phyloP scores from a whole-genome alignment of 768 basidiomycete genomes.

The Cubamyces lactineus region DNA sequence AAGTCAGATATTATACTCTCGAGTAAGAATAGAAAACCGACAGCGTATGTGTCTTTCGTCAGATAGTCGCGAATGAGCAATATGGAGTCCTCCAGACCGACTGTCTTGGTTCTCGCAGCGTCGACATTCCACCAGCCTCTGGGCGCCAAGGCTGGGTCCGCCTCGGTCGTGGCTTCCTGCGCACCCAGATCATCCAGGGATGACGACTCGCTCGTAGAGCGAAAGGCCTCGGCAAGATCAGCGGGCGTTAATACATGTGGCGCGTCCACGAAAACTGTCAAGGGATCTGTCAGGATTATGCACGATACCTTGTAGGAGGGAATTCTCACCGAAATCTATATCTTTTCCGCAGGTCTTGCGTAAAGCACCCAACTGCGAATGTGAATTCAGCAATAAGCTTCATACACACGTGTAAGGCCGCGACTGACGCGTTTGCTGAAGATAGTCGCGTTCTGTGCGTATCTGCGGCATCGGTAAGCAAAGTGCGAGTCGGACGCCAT shows the following conservation, averaged over 20 bases:
- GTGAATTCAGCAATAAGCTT: background rate
- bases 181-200: conserved; percentile 44
- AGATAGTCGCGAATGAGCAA: conserved; percentile 58
- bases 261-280: conserved; percentile 72
- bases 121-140: conserved; percentile 76
- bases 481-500: background rate
- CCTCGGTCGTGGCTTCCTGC: conserved; percentile 37
- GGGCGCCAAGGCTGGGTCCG: conserved; percentile 58
- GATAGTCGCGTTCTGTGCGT: conserved; percentile 69
- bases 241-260: conserved; percentile 68
- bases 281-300: background rate
- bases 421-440: conserved; percentile 70
- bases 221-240: conserved; percentile 49
- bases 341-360: conserved; percentile 68
- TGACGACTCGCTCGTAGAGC: conserved; percentile 28
- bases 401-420: background rate
- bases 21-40: conserved; percentile 42
- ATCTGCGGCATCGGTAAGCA: conserved; percentile 42
- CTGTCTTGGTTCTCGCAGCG: conserved; percentile 50
- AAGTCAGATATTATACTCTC: conserved; percentile 2
- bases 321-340: conserved; percentile 60
- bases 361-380: conserved; percentile 65
- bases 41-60: conserved; percentile 64
- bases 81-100: conserved; percentile 64
- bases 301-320: background rate